Conservation (phyloP, 176 grass and related monocot genomes). For the Tuctoria greenei region DNA sequence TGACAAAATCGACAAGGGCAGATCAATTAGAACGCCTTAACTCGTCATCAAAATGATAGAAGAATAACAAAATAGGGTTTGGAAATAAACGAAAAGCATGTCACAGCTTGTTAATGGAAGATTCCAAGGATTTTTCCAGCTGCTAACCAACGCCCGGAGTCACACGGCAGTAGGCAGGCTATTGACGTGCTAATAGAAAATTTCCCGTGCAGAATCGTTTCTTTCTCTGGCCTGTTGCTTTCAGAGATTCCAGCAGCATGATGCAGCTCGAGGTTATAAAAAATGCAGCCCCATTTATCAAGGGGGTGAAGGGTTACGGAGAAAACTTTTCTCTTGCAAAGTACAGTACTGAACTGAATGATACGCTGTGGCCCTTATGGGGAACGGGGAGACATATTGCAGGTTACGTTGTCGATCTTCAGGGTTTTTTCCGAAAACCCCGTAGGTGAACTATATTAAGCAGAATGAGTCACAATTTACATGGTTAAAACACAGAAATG, state of each 20-base stretch:
- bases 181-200: background rate
- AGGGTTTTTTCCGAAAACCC: too few relatives aligned
- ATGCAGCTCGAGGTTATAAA: background rate
- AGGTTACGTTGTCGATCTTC: background rate
- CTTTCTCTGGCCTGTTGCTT: constrained; percentile 25
- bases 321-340: constrained; percentile 15
- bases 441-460: too few relatives aligned
- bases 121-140: background rate
- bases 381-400: constrained; percentile 25
- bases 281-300: background rate
- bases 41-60: too few relatives aligned
- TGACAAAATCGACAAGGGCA: too few relatives aligned
- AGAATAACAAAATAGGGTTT: too few relatives aligned
- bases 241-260: constrained; percentile 30
- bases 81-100: too few relatives aligned
- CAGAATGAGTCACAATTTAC: too few relatives aligned
- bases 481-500: too few relatives aligned
- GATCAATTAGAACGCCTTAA: too few relatives aligned
- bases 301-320: background rate
- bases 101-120: background rate
- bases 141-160: background rate
- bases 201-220: background rate
- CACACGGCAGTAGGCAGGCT: background rate
- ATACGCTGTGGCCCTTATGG: background rate
- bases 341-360: background rate